Percentiles rank a stretch among this genome's conserved stretches.
phyloP scores from a whole-genome alignment of 1,284 basidiomycete species.

The Microbotryomycetes sp. region DNA sequence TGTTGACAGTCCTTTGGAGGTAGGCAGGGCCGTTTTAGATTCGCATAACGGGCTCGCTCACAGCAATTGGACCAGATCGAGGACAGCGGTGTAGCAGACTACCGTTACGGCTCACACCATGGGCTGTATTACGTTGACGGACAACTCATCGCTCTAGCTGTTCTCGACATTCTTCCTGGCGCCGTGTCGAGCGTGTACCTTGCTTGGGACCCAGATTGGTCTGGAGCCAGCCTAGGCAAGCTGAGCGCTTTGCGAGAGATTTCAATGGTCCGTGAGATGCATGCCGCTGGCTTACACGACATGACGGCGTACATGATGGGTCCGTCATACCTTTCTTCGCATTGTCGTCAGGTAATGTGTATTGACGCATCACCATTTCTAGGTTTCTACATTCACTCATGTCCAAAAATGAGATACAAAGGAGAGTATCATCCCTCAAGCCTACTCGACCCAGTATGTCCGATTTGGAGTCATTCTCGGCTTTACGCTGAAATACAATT shows the following conservation, averaged over 20 bases:
- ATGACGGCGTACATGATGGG: conserved; percentile 78
- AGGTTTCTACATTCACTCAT: conserved; percentile 90
- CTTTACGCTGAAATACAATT: conserved; percentile 4
- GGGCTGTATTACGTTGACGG: conserved; percentile 70
- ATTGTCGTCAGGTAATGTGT: neutral
- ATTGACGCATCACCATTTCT: neutral
- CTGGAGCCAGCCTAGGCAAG: conserved; percentile 74
- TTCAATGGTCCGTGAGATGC: conserved; percentile 63
- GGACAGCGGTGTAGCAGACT: neutral
- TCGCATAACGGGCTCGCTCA: neutral
- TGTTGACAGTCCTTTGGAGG: conserved; percentile 66
- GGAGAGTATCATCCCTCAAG: conserved; percentile 82
- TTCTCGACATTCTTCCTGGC: conserved; percentile 80
- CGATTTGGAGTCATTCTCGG: neutral
- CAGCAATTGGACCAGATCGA: no score
- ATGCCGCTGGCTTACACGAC: conserved; percentile 55
- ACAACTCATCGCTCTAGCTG: conserved; percentile 73
- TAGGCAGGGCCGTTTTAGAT: conserved; percentile 47
- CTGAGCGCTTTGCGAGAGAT: conserved; percentile 77
- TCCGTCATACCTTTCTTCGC: conserved; percentile 39
- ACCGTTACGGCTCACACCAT: conserved; percentile 33
- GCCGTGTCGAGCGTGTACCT: conserved; percentile 96
- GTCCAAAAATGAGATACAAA: conserved; percentile 95
- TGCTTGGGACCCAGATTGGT: conserved; percentile 76
- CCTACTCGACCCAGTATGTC: conserved; percentile 72